A percentile compares a stretch with the other conserved stretches of the same genome.
These are phyloP conservation scores for Ophiorrhiza pumila DNA, from an alignment of 257 asterid genomes.

Conservation along the genomic window DNA sequence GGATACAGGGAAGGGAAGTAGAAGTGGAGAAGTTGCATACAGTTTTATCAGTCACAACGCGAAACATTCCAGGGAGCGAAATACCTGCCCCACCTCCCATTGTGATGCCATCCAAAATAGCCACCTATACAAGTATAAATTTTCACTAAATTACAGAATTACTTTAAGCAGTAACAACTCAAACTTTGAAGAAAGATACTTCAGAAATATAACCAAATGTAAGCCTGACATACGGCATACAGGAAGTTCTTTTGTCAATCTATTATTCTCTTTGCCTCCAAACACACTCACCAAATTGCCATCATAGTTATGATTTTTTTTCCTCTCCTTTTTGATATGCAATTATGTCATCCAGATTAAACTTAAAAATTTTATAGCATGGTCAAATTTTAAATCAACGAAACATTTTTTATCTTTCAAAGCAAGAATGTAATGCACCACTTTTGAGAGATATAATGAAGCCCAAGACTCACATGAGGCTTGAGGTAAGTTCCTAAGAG, in stretches of 20 bases:
- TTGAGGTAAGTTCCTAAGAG: slow-evolving; percentile 89
- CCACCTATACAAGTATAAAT: slow-evolving; percentile 56
- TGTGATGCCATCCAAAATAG: slow-evolving; percentile 84
- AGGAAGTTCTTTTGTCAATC: neutral
- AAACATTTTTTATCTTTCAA: neutral
- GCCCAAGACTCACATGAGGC: slow-evolving; percentile 73
- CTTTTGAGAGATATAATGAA: neutral
- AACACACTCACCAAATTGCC: neutral
- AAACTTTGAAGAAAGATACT: slow-evolving; percentile 14
- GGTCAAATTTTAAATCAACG: neutral
- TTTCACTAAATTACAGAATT: neutral
- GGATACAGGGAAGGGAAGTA: neutral
- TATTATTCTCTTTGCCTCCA: neutral
- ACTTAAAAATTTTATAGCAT: neutral
- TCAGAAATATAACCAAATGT: slow-evolving; percentile 2
- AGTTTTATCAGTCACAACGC: slow-evolving; percentile 91
- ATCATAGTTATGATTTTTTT: neutral
- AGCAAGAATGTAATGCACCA: slow-evolving; percentile 4
- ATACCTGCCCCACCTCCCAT: slow-evolving; percentile 98
- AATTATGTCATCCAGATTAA: neutral
- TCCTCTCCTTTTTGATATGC: too few species aligned
- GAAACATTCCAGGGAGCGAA: slow-evolving; percentile 96
- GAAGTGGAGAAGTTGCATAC: slow-evolving; percentile 54
- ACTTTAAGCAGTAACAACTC: neutral
- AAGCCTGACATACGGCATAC: neutral